A percentile compares a stretch with the other conserved stretches of the same genome.
Evolutionary conservation across 345 rosid species (phyloP).

Genomic region (Eucalyptus brandiana): DNA sequence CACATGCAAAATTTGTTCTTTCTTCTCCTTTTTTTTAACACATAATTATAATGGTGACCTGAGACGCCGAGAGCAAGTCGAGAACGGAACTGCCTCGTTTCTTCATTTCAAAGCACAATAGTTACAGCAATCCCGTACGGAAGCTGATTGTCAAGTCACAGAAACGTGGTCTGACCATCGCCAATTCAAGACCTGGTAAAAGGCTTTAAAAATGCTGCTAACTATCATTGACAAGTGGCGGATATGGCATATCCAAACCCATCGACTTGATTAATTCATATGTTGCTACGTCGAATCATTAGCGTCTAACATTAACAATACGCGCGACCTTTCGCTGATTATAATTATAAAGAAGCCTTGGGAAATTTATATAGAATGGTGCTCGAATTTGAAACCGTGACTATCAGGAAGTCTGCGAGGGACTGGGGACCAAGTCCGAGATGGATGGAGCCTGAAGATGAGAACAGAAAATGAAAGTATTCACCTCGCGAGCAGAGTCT

Average conservation of each 20-base stretch:
- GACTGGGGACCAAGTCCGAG: not conserved
- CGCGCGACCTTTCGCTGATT: not conserved
- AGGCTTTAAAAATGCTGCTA: not conserved
- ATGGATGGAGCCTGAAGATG: not conserved
- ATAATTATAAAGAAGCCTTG: not conserved
- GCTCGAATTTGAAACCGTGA: not conserved
- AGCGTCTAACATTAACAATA: not conserved
- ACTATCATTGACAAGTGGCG: not conserved
- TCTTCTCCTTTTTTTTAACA: not conserved
- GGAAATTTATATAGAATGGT: not conserved
- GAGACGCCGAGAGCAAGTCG: not conserved
- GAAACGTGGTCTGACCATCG: not conserved
- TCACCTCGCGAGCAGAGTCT: not conserved
- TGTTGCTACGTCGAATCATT: not conserved
- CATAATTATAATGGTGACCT: not conserved
- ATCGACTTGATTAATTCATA: not conserved
- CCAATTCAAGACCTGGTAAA: not conserved
- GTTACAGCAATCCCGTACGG: not conserved
- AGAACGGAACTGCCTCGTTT: not conserved
- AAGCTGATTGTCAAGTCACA: not conserved
- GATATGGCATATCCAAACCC: not conserved
- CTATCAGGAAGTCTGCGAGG: not conserved
- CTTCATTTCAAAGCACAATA: not conserved
- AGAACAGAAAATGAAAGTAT: not conserved
- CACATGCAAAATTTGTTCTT: not conserved